phyloP scores from a whole-genome alignment of 352 stramenopile genomes.

The Phytopythium boreale region DNA sequence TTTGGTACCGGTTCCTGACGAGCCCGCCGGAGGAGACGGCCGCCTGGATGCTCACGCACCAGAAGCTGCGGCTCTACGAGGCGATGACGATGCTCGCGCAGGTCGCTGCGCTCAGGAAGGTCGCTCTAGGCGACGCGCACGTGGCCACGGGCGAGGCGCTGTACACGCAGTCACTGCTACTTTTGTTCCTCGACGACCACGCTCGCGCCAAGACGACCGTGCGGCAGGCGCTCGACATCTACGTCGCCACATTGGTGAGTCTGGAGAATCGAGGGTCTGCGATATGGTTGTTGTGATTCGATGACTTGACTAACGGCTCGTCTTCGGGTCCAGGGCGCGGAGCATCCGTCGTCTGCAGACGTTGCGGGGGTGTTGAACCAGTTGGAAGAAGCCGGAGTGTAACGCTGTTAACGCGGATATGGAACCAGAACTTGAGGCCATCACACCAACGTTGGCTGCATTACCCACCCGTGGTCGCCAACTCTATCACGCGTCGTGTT shows the following conservation, averaged over 20 bases:
- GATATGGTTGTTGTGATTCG: neutral
- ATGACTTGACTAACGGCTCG: neutral
- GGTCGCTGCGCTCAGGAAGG: slow-evolving; percentile 35
- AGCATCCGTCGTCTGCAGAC: slow-evolving; percentile 59
- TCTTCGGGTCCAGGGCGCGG: slow-evolving; percentile 23
- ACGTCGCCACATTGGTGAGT: slow-evolving; percentile 50
- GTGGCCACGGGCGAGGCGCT: slow-evolving; percentile 56
- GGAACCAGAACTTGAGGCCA: neutral
- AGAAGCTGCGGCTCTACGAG: slow-evolving; percentile 56
- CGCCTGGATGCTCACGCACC: slow-evolving; percentile 60
- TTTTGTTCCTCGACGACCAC: slow-evolving; percentile 51
- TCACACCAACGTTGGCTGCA: neutral
- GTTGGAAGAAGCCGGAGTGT: slow-evolving; percentile 42
- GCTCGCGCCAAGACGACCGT: slow-evolving; percentile 48
- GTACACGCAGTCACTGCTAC: slow-evolving; percentile 58
- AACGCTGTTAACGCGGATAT: neutral
- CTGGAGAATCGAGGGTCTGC: neutral
- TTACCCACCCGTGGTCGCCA: neutral
- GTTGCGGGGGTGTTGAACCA: slow-evolving; percentile 53
- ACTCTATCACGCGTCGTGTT: neutral
- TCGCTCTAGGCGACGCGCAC: slow-evolving; percentile 39
- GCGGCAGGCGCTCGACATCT: slow-evolving; percentile 50
- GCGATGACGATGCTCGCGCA: slow-evolving; percentile 56
- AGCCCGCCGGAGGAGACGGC: slow-evolving; percentile 60
- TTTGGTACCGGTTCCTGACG: slow-evolving; percentile 76